Percentiles rank a stretch among this genome's conserved stretches.
phyloP scores from a whole-genome alignment of 345 rosid species.

The Turritis glabra region DNA sequence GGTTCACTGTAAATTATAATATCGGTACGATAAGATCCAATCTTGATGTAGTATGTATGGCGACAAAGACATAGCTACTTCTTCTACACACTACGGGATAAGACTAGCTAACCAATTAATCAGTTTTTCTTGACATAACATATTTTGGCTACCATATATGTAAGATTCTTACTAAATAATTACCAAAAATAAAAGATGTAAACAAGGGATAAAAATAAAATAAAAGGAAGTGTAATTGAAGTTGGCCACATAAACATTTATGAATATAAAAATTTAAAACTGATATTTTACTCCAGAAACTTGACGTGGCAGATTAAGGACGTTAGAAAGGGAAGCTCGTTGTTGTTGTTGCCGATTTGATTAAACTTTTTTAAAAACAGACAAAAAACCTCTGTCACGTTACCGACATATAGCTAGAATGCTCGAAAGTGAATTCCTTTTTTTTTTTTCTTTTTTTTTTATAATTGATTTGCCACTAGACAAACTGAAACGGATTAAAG shows the following conservation, averaged over 20 bases:
- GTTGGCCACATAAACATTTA: background rate
- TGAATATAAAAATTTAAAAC: background rate
- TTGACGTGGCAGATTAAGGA: constrained; percentile 29
- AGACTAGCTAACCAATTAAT: background rate
- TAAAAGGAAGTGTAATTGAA: background rate
- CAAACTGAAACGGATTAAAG: constrained; percentile 8
- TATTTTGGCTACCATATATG: background rate
- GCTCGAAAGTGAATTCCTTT: constrained; percentile 19
- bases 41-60: too few relatives aligned
- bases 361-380: background rate
- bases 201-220: background rate
- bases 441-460: background rate
- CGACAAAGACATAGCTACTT: background rate
- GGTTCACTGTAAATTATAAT: too few relatives aligned
- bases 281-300: background rate
- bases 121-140: background rate
- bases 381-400: constrained; percentile 1
- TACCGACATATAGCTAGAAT: constrained; percentile 40
- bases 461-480: constrained; percentile 2
- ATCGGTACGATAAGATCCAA: too few relatives aligned
- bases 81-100: background rate
- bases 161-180: background rate
- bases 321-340: constrained; percentile 12
- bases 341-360: background rate
- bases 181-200: background rate